phyloP scores from a whole-genome alignment of 164 flowering plant genomes.

The Magnolia kwangsiensis region DNA sequence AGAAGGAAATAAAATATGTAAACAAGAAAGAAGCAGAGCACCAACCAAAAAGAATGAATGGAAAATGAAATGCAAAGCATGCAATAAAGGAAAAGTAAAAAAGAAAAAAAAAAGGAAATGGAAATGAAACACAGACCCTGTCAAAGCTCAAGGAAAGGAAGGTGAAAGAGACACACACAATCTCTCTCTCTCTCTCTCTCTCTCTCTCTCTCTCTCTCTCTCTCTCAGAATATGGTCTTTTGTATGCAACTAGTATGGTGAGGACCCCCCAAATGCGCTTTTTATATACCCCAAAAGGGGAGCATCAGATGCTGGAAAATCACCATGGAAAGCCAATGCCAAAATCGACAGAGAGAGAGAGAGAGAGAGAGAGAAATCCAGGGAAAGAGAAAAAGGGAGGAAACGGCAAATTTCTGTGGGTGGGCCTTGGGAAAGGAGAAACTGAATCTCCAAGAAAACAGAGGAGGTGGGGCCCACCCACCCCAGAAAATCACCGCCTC shows the following conservation, averaged over 20 bases:
- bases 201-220: too few species aligned
- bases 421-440: background rate
- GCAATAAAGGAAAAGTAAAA: too few species aligned
- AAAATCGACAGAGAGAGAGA: background rate
- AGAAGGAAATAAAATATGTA: too few species aligned
- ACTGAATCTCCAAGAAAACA: background rate
- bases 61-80: too few species aligned
- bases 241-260: background rate
- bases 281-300: background rate
- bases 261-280: background rate
- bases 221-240: background rate
- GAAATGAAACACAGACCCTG: background rate
- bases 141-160: background rate
- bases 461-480: background rate
- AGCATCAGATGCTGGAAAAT: background rate
- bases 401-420: background rate
- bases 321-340: background rate
- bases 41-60: too few species aligned
- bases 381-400: background rate
- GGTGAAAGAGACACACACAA: background rate
- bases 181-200: background rate
- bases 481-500: background rate
- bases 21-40: too few species aligned
- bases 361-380: background rate
- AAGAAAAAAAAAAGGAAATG: background rate